These are phyloP conservation scores for Luffa acutangula DNA, from an alignment of 306 rosid genomes.

Conservation along the genomic window DNA sequence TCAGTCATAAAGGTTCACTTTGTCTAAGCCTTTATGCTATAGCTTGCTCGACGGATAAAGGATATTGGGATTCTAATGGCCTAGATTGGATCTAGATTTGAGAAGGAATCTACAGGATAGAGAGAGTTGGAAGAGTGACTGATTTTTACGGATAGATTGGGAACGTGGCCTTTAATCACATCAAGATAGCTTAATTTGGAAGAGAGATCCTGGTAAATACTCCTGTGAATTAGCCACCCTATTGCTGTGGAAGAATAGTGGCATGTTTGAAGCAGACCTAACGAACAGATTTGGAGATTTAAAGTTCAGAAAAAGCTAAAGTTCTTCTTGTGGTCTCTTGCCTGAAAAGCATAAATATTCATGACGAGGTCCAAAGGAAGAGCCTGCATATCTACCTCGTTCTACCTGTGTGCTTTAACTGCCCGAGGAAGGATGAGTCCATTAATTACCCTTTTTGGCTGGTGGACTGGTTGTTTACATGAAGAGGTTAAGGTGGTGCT, in stretches of 20 bases:
- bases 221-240: background rate
- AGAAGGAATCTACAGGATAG: background rate
- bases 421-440: background rate
- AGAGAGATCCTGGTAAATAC: background rate
- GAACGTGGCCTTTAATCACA: background rate
- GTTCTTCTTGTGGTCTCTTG: background rate
- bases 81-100: background rate
- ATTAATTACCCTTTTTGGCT: background rate
- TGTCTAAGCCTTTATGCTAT: background rate
- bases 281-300: background rate
- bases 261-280: background rate
- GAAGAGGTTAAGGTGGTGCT: background rate
- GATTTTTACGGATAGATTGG: background rate
- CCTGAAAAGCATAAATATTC: background rate
- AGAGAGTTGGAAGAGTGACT: background rate
- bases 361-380: background rate
- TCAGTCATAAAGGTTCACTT: background rate
- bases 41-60: background rate
- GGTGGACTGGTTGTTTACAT: background rate
- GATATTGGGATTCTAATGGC: background rate
- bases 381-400: background rate
- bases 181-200: background rate
- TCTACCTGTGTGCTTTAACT: background rate
- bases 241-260: background rate
- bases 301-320: background rate